phyloP scores from a whole-genome alignment of 208 protist genomes.

The Porcisia deanei region DNA sequence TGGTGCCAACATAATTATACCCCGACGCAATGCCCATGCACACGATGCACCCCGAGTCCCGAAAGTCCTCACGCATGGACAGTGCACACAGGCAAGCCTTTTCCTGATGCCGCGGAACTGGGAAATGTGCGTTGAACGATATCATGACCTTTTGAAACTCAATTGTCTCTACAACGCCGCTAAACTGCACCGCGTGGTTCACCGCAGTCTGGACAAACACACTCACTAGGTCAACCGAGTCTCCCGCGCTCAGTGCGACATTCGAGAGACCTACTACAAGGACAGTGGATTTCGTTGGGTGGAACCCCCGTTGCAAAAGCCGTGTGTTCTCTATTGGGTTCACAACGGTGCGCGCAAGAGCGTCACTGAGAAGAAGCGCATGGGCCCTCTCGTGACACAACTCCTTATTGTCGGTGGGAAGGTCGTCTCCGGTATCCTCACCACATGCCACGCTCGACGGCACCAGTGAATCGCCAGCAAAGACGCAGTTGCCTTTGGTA shows the following conservation, averaged over 20 bases:
- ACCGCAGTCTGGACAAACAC: slow-evolving; percentile 44
- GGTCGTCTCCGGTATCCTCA: neutral
- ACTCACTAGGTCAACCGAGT: slow-evolving; percentile 38
- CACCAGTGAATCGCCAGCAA: slow-evolving; percentile 11
- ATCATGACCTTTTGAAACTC: slow-evolving; percentile 42
- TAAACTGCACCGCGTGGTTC: slow-evolving; percentile 27
- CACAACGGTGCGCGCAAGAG: slow-evolving; percentile 9
- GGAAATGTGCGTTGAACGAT: slow-evolving; percentile 64
- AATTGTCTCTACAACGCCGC: slow-evolving; percentile 58
- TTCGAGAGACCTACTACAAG: slow-evolving; percentile 39
- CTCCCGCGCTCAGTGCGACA: slow-evolving; percentile 16
- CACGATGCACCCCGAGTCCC: slow-evolving; percentile 28
- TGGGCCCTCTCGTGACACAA: neutral
- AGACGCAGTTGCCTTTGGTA: slow-evolving; percentile 26
- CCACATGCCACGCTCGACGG: neutral
- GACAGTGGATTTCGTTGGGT: slow-evolving; percentile 56
- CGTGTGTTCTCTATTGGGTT: slow-evolving; percentile 28
- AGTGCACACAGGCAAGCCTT: slow-evolving; percentile 61
- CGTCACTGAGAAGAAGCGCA: slow-evolving; percentile 4
- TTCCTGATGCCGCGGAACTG: slow-evolving; percentile 54
- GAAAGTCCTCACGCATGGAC: slow-evolving; percentile 38
- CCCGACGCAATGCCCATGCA: slow-evolving; percentile 51
- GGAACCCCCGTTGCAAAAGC: slow-evolving; percentile 28
- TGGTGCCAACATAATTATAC: slow-evolving; percentile 47
- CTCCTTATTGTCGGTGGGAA: neutral